Evolutionary conservation across 2,329 filamentous ascomycete genomes (phyloP), one percentile per base, ranked within the genome.

Genomic region (Venturia asperata): DNA sequence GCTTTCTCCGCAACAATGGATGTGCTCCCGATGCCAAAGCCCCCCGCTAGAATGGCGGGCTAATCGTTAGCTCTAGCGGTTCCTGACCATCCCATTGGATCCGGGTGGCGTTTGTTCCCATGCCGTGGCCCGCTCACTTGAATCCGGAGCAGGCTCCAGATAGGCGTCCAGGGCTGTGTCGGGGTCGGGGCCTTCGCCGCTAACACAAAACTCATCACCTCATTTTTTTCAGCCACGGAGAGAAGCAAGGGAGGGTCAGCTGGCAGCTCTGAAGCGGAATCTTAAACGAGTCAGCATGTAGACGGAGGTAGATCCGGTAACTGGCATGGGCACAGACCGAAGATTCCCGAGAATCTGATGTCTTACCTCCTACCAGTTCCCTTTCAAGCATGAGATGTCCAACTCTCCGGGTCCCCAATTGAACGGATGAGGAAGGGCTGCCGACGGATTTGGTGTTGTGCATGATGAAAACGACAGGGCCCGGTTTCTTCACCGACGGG

Each of bases 71-170:
- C 52, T 4, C 9, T 13, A 17, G 24, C 24, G 24, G 1, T 19
- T 34, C 49, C 49, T 5, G 19, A 34, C 52, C 52, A 37, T 58
- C 52, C 30, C 27, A 37, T 58, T 58, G 52, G 52, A 58, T n/a
- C 30, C 30, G 27, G 52, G 49, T 13, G 49, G 49, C 49, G 49
- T 34, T 19, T 13, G 24, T 34, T 17, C 15, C 27, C 49, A 13
- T 15, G 47, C 21, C 21, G 21, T 52, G 21, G 47, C 15, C 30
- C 24, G 30, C 49, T 27, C 13, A 4, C 30, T 37, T 37, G 27
- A 58, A 37, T 58, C 37, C 52, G 52, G 52, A 47, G n/a, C 21
- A 56, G 21, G n/a, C 27, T 58, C 52, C 27, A 37, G 52, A 58
- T 37, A 58, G 10, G 52, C 52, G 27, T 34, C 19, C 7, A 10